These are phyloP conservation scores for Solanum tarijense DNA, from an alignment of 257 asterid genomes.

Conservation along the genomic window DNA sequence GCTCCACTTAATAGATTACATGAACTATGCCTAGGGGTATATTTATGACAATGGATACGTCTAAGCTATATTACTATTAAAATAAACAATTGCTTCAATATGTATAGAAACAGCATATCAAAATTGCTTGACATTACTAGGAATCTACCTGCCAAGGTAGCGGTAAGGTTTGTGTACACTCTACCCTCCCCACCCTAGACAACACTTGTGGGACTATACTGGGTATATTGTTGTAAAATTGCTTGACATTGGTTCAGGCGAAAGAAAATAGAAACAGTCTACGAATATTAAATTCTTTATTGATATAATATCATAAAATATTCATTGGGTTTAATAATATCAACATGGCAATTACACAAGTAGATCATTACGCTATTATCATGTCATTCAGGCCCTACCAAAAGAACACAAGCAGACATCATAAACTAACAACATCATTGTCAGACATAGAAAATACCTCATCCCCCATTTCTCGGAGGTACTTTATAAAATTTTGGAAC, in stretches of 20 bases:
- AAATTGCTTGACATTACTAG: neutral
- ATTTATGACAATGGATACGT: neutral
- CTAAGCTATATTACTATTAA: neutral
- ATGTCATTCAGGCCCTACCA: neutral
- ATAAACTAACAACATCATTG: neutral
- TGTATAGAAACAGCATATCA: neutral
- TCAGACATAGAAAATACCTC: conserved; percentile 45
- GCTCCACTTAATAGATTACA: neutral
- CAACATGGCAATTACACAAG: neutral
- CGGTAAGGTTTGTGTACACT: neutral
- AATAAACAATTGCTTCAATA: neutral
- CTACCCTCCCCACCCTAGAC: neutral
- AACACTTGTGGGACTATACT: neutral
- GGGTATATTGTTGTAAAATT: neutral
- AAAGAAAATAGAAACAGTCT: neutral
- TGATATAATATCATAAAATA: neutral
- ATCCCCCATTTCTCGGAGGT: conserved; percentile 97
- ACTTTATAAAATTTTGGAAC: conserved; percentile 92
- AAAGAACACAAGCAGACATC: neutral
- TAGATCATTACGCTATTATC: neutral
- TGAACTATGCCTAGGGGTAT: neutral
- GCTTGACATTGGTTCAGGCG: neutral
- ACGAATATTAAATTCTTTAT: neutral
- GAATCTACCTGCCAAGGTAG: neutral
- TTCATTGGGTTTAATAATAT: neutral